A percentile compares a stretch with the other conserved stretches of the same genome.
These are phyloP conservation scores for Toxicodendron radicans DNA, from an alignment of 345 rosid genomes.

Conservation along the genomic window DNA sequence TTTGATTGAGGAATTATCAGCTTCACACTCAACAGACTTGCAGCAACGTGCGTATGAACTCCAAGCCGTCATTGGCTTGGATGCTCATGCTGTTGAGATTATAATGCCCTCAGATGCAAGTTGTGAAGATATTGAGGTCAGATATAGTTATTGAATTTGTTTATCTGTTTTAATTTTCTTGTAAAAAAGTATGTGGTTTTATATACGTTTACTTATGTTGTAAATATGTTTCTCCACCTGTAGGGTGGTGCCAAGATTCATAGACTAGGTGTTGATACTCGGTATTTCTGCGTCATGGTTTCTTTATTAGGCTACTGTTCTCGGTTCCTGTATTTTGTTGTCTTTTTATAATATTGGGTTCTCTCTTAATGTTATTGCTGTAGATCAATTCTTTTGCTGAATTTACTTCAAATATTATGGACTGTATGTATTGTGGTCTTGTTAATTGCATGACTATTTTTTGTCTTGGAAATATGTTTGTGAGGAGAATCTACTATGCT, in stretches of 20 bases:
- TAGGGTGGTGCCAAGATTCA: neutral
- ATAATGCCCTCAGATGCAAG: constrained; percentile 90
- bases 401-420: neutral
- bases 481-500: neutral
- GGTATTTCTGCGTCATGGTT: neutral
- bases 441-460: neutral
- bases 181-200: neutral
- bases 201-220: neutral
- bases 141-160: neutral
- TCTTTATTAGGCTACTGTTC: neutral
- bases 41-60: constrained; percentile 99
- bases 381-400: neutral
- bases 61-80: constrained; percentile 68
- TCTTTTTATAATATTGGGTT: neutral
- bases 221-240: neutral
- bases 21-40: constrained; percentile 94
- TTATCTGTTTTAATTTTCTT: constrained; percentile 1
- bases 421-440: neutral
- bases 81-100: constrained; percentile 60
- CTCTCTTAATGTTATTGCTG: neutral
- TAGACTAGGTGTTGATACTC: neutral
- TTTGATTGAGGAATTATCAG: constrained; percentile 79
- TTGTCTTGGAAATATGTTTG: neutral
- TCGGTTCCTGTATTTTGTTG: neutral
- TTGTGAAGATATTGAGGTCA: constrained; percentile 94